phyloP scores from a whole-genome alignment of 1,284 basidiomycete genomes.

The Apiotrichum sp. region DNA sequence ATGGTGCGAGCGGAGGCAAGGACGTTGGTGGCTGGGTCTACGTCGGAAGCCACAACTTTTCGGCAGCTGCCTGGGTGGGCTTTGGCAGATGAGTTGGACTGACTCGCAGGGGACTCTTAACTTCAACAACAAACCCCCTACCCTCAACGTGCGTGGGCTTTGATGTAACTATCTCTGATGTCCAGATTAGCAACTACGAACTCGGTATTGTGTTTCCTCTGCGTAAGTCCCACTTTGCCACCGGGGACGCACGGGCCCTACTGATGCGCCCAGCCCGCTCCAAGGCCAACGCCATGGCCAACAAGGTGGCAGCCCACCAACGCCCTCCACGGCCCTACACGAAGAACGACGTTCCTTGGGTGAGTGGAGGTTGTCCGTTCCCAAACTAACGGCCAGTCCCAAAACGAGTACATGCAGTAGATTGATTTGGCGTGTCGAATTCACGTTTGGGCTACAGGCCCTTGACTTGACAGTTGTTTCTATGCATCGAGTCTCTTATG shows the following conservation, averaged over 20 bases:
- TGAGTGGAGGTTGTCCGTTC: slow-evolving; percentile 14
- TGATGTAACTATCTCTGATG: neutral
- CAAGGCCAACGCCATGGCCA: slow-evolving; percentile 24
- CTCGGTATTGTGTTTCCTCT: slow-evolving; percentile 45
- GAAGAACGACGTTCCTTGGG: slow-evolving; percentile 36
- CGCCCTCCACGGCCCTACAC: slow-evolving; percentile 38
- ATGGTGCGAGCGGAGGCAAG: slow-evolving; percentile 10
- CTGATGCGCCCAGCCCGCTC: slow-evolving; percentile 22
- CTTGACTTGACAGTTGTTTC: neutral
- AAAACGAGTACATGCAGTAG: slow-evolving; percentile 9
- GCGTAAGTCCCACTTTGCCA: slow-evolving; percentile 19
- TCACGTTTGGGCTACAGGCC: too few relatives aligned
- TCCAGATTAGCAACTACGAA: slow-evolving; percentile 39
- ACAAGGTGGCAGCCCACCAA: slow-evolving; percentile 36
- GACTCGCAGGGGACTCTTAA: slow-evolving; percentile 33
- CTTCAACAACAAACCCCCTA: slow-evolving; percentile 30
- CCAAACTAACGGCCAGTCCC: slow-evolving; percentile 3
- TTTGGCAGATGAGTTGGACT: neutral
- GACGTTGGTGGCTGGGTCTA: slow-evolving; percentile 42
- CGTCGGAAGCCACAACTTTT: slow-evolving; percentile 44
- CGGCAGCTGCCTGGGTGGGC: slow-evolving; percentile 40
- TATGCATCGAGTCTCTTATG: neutral
- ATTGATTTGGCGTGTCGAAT: neutral
- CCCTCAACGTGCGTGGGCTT: slow-evolving; percentile 15
- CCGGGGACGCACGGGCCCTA: too few relatives aligned